Base-by-base conservation (phyloP, 176 grass and related monocot species). In the Otatea glauca region DNA sequence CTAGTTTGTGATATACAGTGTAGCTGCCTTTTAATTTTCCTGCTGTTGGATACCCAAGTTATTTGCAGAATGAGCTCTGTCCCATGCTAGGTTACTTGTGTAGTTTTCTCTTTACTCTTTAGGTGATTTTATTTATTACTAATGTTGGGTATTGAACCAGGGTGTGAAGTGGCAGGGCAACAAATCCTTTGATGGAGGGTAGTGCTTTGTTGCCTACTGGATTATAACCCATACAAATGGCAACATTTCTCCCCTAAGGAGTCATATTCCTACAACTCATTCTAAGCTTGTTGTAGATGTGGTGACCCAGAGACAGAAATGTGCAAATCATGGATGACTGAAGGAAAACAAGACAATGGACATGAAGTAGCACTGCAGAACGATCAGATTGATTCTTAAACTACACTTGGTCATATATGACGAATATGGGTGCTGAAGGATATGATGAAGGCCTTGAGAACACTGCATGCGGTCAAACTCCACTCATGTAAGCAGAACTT, bases 151-250 rank as follows among this genome's bases (percentile, higher is more conserved):
- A 85, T 83, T 93, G 76, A 21, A 91, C 75, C 83, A 96, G 88
- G 89, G 86, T 66, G 85, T 88, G 39, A 69, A 87, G 37, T 93
- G 91, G 86, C 86, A 84, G 65, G 84, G 60, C 29, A 84, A 63
- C 72, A 91, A 91, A 76, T 80, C 76, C 2, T 91, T 85, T 93
- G 88, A 91, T 80, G 91, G 88, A 84, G 88, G 88, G 13, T 95
- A 95, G 88, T 72, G 51, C 4, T 74, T 44, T 64, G 53, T 14
- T 80, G 51, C 17, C 35, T 51, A 80, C 9, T 82, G 21, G 41
- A 48, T 49, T 60, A 48, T 74, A 62, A 70, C 59, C 74, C 67
- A 29, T 54, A 12, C 18, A 68, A 70, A 59, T 42, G 79, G 16
- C 34, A 77, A 25, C 7, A 18, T 53, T 86, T 77, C 20, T 68